A percentile compares a stretch with the other conserved stretches of the same genome.
Conservation (phyloP, 352 stramenopile genomes). For the Globisporangium spiculum region DNA sequence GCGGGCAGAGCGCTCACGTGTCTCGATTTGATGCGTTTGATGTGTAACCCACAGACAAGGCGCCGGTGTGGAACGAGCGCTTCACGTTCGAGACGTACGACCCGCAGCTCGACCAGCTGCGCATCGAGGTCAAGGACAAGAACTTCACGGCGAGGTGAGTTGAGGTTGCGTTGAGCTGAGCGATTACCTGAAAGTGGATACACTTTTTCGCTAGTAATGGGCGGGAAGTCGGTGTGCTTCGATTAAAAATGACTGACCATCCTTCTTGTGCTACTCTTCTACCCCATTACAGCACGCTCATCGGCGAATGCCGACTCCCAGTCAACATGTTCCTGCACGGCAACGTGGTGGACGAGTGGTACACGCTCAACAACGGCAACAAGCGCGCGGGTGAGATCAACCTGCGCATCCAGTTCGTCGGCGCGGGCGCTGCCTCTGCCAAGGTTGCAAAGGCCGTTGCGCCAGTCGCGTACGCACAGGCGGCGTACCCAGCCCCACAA, state of each 20-base stretch:
- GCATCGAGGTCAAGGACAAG: conserved; percentile 82
- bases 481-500: conserved; percentile 12
- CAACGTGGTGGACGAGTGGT: conserved; percentile 76
- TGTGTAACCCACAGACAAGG: conserved; percentile 36
- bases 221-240: background rate
- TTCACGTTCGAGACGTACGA: conserved; percentile 79
- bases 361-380: conserved; percentile 66
- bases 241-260: background rate
- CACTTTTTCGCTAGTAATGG: background rate
- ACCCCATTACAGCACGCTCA: conserved; percentile 40
- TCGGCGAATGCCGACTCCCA: conserved; percentile 67
- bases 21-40: no score
- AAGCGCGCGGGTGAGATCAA: conserved; percentile 76
- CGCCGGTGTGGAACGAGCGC: conserved; percentile 79
- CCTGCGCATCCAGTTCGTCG: conserved; percentile 65
- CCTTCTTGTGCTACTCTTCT: background rate
- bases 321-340: conserved; percentile 74
- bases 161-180: background rate
- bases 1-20: background rate
- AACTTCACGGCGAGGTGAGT: conserved; percentile 65
- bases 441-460: background rate
- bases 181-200: background rate
- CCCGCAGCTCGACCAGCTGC: conserved; percentile 68
- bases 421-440: background rate
- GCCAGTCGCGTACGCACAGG: background rate